Evolutionary conservation across 2,329 filamentous ascomycete genomes (phyloP).

Genomic region (Cordyceps fumosorosea): DNA sequence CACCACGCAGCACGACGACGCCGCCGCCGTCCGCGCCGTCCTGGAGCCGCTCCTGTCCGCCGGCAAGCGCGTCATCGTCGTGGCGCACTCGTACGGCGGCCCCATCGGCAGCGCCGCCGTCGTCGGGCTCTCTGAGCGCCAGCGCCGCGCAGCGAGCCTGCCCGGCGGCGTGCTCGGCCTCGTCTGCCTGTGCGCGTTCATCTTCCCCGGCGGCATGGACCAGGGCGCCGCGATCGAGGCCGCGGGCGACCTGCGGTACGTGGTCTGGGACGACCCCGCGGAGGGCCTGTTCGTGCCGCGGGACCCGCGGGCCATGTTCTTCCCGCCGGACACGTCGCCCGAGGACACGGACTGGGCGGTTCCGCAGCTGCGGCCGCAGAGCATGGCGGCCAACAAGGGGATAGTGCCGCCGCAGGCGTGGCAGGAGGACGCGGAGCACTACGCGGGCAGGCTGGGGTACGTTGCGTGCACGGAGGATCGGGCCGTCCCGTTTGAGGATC

Average conservation of each 20-base stretch:
- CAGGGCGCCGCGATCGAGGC: background rate
- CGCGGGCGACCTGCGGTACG: background rate
- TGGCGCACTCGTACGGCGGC: conserved; percentile 39
- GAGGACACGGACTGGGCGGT: background rate
- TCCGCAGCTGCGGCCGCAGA: background rate
- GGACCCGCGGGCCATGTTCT: background rate
- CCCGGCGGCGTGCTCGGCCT: conserved; percentile 1
- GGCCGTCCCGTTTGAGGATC: background rate
- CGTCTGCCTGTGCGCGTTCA: background rate
- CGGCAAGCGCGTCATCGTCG: conserved; percentile 34
- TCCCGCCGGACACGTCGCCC: background rate
- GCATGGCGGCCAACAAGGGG: background rate
- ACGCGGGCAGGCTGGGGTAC: background rate
- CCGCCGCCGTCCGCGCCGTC: conserved; percentile 22
- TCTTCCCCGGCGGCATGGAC: conserved; percentile 1
- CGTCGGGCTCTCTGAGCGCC: background rate
- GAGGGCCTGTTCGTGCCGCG: background rate
- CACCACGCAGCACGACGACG: conserved; percentile 25
- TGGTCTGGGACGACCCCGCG: background rate
- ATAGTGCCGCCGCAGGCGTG: conserved; percentile 3
- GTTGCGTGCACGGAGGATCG: background rate
- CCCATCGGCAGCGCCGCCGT: conserved; percentile 22
- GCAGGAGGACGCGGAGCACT: conserved; percentile 3
- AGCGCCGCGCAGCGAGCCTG: background rate
- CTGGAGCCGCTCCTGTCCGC: conserved; percentile 25